Base-by-base conservation (phyloP, 129 eudicot species). In the Sambucus nigra region DNA sequence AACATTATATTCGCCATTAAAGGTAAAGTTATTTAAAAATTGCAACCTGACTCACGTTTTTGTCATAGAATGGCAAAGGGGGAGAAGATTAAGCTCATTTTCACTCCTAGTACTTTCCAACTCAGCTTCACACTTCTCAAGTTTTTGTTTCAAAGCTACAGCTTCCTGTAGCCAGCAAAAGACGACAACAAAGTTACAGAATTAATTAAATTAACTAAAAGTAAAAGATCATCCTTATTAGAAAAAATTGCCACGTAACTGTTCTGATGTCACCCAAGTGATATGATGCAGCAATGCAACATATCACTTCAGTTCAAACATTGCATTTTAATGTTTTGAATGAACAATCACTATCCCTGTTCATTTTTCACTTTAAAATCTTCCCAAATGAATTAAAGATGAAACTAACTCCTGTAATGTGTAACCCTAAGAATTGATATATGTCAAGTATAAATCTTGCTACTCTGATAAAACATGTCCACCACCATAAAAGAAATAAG, bases 141-240 rank as follows among this genome's bases (percentile, higher is more conserved):
- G 82, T 70, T 82, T 86, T 66, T 73, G 84, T 47, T 63, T 92
- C 56, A 92, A 58, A 60, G 50, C 54, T 35, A 69, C 72, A 65
- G 63, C 68, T 51, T 73, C 82, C 62, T 78, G 51, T 11, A 26
- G 20, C 31, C 29, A 50, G 38, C 47, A 25, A 15, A 41, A n/a
- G n/a, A n/a, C n/a, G n/a, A n/a, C n/a, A n/a, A n/a, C n/a, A n/a
- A n/a, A n/a, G n/a, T n/a, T n/a, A n/a, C n/a, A n/a, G n/a, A n/a
- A n/a, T n/a, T n/a, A n/a, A n/a, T n/a, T n/a, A n/a, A n/a, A n/a
- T n/a, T n/a, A n/a, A n/a, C n/a, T n/a, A n/a, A n/a, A n/a, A n/a
- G n/a, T n/a, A n/a, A 7, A 52, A 51, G 15, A 13, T 2, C 42
- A 29, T 20, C 26, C 7, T 22, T 2, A 10, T 20, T 0, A 5